Evolutionary conservation across 495 filamentous ascomycete genomes (phyloP).

Genomic region (Aspergillus taichungensis): DNA sequence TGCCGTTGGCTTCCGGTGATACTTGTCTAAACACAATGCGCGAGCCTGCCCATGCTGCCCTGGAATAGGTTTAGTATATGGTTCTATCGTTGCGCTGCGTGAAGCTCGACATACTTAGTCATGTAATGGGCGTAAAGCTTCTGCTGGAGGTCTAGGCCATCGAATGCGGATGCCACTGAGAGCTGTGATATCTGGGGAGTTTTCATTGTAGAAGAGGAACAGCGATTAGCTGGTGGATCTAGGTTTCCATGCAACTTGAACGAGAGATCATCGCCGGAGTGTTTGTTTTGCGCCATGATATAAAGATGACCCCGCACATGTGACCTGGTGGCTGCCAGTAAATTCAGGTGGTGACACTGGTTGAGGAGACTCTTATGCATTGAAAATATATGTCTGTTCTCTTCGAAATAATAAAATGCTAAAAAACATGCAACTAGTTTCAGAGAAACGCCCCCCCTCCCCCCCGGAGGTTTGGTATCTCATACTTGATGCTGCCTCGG

Average conservation of each 20-base stretch:
- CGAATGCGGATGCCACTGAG: conserved; percentile 8
- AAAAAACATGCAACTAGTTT: no score
- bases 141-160: conserved; percentile 11
- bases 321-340: not conserved
- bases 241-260: no score
- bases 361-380: no score
- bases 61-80: not conserved
- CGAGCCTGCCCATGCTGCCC: conserved; percentile 30
- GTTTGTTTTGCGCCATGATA: not conserved
- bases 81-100: not conserved
- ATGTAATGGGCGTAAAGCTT: conserved; percentile 24
- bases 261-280: not conserved
- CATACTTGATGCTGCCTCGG: not conserved
- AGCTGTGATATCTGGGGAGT: conserved; percentile 4
- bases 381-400: no score
- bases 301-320: not conserved
- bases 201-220: not conserved
- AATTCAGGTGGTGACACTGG: no score
- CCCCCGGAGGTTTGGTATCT: not conserved
- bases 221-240: not conserved
- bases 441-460: not conserved
- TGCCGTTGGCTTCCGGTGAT: conserved; percentile 26
- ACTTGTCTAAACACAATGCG: conserved; percentile 32
- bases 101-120: conserved; percentile 3
- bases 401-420: no score